Percentiles rank a stretch among this genome's conserved stretches.
These are phyloP conservation scores for Suillus bovinus DNA, from an alignment of 768 basidiomycete genomes.

Conservation along the genomic window DNA sequence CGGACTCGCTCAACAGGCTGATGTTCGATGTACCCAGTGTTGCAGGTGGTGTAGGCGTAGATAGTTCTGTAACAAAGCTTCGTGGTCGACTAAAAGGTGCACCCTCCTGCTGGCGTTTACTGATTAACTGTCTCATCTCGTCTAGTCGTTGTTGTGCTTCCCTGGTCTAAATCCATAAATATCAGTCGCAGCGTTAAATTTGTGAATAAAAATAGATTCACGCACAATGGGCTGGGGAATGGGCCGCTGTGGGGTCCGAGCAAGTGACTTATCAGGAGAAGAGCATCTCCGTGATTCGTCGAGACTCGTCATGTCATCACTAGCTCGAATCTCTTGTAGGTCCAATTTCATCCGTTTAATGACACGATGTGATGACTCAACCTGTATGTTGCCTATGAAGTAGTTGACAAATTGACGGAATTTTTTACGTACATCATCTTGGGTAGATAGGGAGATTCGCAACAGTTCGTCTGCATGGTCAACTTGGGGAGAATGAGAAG, in stretches of 20 bases:
- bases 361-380: constrained; percentile 67
- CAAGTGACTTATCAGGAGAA: constrained; percentile 56
- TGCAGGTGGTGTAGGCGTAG: constrained; percentile 19
- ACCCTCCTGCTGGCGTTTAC: constrained; percentile 54
- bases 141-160: constrained; percentile 79
- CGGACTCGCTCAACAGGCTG: constrained; percentile 47
- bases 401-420: background rate
- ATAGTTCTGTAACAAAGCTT: constrained; percentile 29
- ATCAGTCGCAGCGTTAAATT: constrained; percentile 4
- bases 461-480: constrained; percentile 49
- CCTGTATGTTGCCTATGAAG: constrained; percentile 39
- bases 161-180: constrained; percentile 49
- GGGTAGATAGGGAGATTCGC: constrained; percentile 51
- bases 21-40: constrained; percentile 16
- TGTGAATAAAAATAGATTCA: constrained; percentile 6
- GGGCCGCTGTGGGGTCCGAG: constrained; percentile 47
- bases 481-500: constrained; percentile 29
- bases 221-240: constrained; percentile 44
- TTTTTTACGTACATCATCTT: constrained; percentile 59
- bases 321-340: constrained; percentile 43
- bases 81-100: constrained; percentile 51
- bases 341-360: constrained; percentile 79
- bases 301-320: constrained; percentile 17
- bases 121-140: constrained; percentile 79
- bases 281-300: constrained; percentile 46